Percentiles rank a stretch among this genome's conserved stretches.
phyloP scores from a whole-genome alignment of 1,284 basidiomycete species.

The Ustilago cynodontis region DNA sequence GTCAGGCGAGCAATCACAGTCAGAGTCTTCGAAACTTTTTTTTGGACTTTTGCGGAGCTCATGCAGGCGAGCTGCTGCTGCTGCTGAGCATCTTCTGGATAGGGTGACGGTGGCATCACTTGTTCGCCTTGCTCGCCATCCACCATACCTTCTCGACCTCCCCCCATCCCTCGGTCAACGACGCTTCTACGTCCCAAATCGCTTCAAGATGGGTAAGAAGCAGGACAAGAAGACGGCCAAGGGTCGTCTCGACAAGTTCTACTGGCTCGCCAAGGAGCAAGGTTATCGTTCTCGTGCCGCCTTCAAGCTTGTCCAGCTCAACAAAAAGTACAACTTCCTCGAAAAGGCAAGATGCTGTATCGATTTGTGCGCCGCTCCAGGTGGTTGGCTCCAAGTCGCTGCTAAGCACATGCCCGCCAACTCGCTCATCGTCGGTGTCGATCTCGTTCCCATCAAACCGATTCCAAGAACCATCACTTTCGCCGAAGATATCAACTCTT shows the following conservation, averaged over 20 bases:
- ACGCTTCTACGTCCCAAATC: background rate
- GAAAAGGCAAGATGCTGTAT: slow-evolving; percentile 93
- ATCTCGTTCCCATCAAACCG: slow-evolving; percentile 94
- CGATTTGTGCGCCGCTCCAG: slow-evolving; percentile 98
- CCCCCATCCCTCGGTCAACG: background rate
- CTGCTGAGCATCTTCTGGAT: slow-evolving; percentile 7
- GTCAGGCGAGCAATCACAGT: slow-evolving; percentile 10
- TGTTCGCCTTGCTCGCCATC: slow-evolving; percentile 2
- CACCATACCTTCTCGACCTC: slow-evolving; percentile 9
- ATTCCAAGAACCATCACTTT: slow-evolving; percentile 94
- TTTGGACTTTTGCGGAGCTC: no score
- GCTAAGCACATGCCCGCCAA: slow-evolving; percentile 98
- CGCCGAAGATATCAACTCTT: slow-evolving; percentile 93
- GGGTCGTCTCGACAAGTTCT: slow-evolving; percentile 70
- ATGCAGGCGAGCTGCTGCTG: background rate
- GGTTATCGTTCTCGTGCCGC: slow-evolving; percentile 99
- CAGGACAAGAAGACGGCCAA: slow-evolving; percentile 69
- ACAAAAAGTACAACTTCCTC: slow-evolving; percentile 96
- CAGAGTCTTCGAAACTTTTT: slow-evolving; percentile 12
- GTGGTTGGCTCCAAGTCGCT: slow-evolving; percentile 98
- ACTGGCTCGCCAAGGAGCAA: slow-evolving; percentile 81
- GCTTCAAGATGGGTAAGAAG: slow-evolving; percentile 63
- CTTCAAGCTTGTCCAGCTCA: slow-evolving; percentile 98
- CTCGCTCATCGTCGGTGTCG: slow-evolving; percentile 95
- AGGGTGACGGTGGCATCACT: background rate